Conservation (phyloP, 169 alveolate genomes). For the Cryptosporidium felis region DNA sequence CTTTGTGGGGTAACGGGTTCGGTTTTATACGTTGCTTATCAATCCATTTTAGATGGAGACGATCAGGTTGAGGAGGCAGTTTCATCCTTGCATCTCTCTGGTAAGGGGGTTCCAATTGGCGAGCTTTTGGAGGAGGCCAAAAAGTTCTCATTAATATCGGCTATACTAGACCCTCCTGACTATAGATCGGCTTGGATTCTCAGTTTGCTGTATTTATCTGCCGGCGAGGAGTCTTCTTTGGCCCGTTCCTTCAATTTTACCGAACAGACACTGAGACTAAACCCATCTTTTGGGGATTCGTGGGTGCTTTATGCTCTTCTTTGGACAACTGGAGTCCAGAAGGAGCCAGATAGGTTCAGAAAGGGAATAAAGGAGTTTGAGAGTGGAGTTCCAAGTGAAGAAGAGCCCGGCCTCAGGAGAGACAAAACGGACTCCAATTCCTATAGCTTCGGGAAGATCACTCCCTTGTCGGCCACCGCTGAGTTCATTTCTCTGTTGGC, state of each 20-base stretch:
- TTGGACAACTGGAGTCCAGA: not conserved
- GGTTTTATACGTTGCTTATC: conserved; percentile 14
- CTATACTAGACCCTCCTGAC: conserved; percentile 27
- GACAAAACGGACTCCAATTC: not conserved
- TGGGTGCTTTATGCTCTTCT: conserved; percentile 47
- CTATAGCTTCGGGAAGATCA: not conserved
- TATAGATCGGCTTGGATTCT: conserved; percentile 33
- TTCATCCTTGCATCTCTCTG: not conserved
- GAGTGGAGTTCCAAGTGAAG: too few species aligned
- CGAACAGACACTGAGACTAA: not conserved
- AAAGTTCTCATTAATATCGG: conserved; percentile 22
- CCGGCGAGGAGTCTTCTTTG: not conserved
- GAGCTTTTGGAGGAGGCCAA: not conserved
- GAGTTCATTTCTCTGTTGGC: conserved; percentile 3
- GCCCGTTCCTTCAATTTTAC: not conserved
- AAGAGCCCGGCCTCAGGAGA: too few species aligned
- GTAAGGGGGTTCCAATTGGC: not conserved
- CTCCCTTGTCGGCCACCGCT: not conserved
- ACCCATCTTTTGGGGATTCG: conserved; percentile 34
- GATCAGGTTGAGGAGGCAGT: conserved; percentile 10
- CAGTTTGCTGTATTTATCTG: conserved; percentile 12
- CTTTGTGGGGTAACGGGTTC: conserved; percentile 23
- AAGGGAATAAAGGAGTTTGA: too few species aligned
- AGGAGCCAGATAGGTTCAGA: too few species aligned
- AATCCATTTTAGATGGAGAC: not conserved